Base-by-base conservation (phyloP, 306 rosid genomes). In the Begonia loranthoides region DNA sequence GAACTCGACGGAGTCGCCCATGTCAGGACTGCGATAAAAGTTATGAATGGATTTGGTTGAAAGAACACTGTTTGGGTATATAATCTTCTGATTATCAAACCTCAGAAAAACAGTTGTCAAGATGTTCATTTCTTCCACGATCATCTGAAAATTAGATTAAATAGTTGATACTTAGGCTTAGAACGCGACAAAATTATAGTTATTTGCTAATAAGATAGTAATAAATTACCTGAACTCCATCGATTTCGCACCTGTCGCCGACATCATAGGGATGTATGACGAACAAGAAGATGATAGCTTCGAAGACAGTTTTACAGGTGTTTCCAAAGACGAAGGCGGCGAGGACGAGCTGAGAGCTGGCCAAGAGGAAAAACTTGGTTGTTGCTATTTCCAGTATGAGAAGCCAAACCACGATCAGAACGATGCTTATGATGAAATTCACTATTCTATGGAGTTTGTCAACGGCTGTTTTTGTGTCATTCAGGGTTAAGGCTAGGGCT, bases 71-170 rank as follows among this genome's bases (percentile, higher is more conserved):
- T 92, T 92, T 0, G 99, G 99, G 61, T 49, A 74, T 50, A 53
- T 58, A 8, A 75, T 24, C 78, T 76, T 92, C 5, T 57, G 39
- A 53, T 92, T 86, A 66, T 92, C 99, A 17, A 38, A 71, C 66
- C 83, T 78, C 59, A 92, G 60, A 64, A 92, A 92, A 64, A 86
- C n/a, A 14, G 96, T 92, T 17, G 94, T 83, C 74, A 92, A 73
- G 71, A 92, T 83, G 73, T 92, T 92, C 99, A 92, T 92, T 58
- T 92, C 99, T 72, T 92, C 99, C 21, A 86, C 99, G 44, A 92
- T 68, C 99, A 92, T 74, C 99, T 92, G 86, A 53, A 64, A 49
- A 49, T 9, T 14, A 17, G 21, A 49, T 4, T 49, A 3, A 49
- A 15, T 15, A 49, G 12, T n/a, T 10, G 21, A 49, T n/a, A 10